Conservation (phyloP, 805 yeast species). For the Suhomyces sp. region DNA sequence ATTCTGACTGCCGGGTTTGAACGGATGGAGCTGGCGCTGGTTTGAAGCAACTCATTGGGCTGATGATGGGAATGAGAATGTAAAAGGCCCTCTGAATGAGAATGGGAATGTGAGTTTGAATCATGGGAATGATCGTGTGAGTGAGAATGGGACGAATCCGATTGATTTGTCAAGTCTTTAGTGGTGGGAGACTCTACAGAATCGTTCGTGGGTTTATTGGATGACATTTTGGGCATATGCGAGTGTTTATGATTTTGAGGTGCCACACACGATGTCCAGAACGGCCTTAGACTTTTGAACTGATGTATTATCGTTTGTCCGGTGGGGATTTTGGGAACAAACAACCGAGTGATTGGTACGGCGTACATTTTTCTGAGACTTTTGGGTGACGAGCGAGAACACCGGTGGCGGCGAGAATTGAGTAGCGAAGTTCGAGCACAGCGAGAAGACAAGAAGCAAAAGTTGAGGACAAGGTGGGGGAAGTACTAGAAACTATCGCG, state of each 20-base stretch:
- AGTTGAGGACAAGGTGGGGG: background rate
- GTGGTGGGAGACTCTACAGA: background rate
- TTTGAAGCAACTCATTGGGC: conserved; percentile 41
- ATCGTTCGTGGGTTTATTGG: background rate
- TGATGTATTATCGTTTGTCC: background rate
- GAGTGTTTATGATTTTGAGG: background rate
- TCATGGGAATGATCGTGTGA: background rate
- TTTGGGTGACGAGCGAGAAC: background rate
- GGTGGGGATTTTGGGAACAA: background rate
- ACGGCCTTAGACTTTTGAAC: background rate
- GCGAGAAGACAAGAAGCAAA: background rate
- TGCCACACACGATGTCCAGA: background rate
- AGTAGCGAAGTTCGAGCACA: background rate
- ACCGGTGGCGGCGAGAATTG: background rate
- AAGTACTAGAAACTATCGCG: background rate
- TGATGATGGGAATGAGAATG: conserved; percentile 44
- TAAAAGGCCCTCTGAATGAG: conserved; percentile 8
- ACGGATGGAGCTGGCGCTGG: conserved; percentile 23
- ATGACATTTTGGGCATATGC: background rate
- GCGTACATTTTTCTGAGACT: background rate
- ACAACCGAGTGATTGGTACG: background rate
- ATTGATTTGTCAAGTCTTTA: background rate
- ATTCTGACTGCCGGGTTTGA: conserved; percentile 85
- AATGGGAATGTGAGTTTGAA: too few species aligned
- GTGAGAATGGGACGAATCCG: background rate